Evolutionary conservation across 441 rosid genomes (phyloP).

Genomic region (Raphanus hybrid): DNA sequence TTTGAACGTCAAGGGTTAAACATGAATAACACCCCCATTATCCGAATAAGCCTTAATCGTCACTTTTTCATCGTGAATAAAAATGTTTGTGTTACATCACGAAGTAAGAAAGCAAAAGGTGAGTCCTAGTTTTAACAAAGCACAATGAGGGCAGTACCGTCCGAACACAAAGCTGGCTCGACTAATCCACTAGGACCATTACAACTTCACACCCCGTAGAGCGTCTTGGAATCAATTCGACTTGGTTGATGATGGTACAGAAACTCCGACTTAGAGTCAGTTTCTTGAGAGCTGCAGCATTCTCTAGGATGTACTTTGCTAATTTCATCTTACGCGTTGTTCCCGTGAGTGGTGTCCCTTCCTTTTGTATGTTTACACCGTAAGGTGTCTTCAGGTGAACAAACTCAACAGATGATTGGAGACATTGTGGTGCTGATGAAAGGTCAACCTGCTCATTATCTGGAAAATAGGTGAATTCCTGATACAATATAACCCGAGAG

Average conservation of each 20-base stretch:
- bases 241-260: slow-evolving; percentile 15
- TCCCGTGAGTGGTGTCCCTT: slow-evolving; percentile 12
- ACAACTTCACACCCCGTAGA: slow-evolving; percentile 31
- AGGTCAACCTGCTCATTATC: no score
- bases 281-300: slow-evolving; percentile 26
- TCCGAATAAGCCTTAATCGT: no score
- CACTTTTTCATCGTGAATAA: no score
- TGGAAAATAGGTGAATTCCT: no score
- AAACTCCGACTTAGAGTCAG: slow-evolving; percentile 28
- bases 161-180: background rate
- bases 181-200: background rate
- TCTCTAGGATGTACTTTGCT: slow-evolving; percentile 28
- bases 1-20: no score
- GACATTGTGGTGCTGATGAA: slow-evolving; percentile 20
- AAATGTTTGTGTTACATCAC: no score
- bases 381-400: slow-evolving; percentile 18
- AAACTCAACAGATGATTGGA: slow-evolving; percentile 26
- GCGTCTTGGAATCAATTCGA: slow-evolving; percentile 23
- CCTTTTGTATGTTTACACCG: background rate
- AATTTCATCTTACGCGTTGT: slow-evolving; percentile 27
- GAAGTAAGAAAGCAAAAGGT: no score
- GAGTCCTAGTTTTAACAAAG: no score
- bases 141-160: no score
- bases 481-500: no score
- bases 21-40: no score